Percentiles rank a stretch among this genome's conserved stretches.
phyloP scores from a whole-genome alignment of 495 filamentous ascomycete species.

The Penicillium bialowiezense region DNA sequence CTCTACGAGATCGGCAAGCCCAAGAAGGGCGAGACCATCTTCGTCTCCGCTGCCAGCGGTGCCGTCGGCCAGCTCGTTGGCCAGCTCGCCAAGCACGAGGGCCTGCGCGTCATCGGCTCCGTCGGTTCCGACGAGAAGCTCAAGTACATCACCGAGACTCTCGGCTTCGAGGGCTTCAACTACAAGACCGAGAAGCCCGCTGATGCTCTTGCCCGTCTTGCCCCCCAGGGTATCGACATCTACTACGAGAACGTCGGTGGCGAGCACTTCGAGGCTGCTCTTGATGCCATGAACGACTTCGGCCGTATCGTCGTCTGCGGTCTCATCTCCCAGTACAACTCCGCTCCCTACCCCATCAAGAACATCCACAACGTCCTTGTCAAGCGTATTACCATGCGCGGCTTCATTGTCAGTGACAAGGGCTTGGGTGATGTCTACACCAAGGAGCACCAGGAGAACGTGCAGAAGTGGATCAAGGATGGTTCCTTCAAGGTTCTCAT shows the following conservation, averaged over 20 bases:
- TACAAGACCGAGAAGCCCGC: slow-evolving; percentile 70
- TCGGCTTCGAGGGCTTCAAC: slow-evolving; percentile 73
- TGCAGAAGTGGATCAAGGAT: slow-evolving; percentile 81
- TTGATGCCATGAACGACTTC: slow-evolving; percentile 64
- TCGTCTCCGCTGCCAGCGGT: slow-evolving; percentile 76
- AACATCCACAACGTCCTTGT: slow-evolving; percentile 55
- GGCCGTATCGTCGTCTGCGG: slow-evolving; percentile 71
- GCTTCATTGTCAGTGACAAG: slow-evolving; percentile 71
- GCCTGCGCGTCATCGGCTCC: slow-evolving; percentile 77
- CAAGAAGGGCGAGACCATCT: slow-evolving; percentile 85
- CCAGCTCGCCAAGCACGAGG: slow-evolving; percentile 83
- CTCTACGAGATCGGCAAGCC: slow-evolving; percentile 82
- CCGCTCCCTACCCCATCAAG: slow-evolving; percentile 60
- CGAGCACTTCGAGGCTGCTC: slow-evolving; percentile 75
- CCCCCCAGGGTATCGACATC: slow-evolving; percentile 84
- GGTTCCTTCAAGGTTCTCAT: slow-evolving; percentile 74
- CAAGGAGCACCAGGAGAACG: slow-evolving; percentile 75
- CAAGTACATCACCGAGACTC: slow-evolving; percentile 61
- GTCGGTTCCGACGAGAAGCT: slow-evolving; percentile 68
- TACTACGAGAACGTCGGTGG: slow-evolving; percentile 97
- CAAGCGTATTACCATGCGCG: slow-evolving; percentile 63
- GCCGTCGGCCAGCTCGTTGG: slow-evolving; percentile 85
- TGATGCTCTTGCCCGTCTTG: slow-evolving; percentile 70
- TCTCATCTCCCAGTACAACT: slow-evolving; percentile 81
- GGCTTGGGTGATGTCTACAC: slow-evolving; percentile 69